A percentile compares a stretch with the other conserved stretches of the same genome.
phyloP scores from a whole-genome alignment of 768 basidiomycete species.

The Mycena sanguinolenta region DNA sequence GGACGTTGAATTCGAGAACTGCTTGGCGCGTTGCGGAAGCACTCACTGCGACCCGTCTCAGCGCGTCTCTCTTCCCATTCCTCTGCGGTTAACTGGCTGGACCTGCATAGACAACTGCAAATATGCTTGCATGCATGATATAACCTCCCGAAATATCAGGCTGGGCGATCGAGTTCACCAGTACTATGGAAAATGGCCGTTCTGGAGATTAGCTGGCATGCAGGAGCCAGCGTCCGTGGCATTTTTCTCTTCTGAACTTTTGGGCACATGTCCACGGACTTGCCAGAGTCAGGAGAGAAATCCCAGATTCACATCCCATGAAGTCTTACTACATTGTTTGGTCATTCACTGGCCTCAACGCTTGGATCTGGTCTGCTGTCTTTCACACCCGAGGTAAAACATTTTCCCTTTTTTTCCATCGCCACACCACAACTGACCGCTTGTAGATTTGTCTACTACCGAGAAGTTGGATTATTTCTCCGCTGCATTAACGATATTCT shows the following conservation, averaged over 20 bases:
- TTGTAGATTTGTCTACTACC: slow-evolving; percentile 81
- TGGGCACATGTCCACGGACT: slow-evolving; percentile 78
- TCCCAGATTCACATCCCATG: slow-evolving; percentile 77
- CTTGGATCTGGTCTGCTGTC: slow-evolving; percentile 92
- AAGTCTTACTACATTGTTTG: slow-evolving; percentile 74
- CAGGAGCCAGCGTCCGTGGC: slow-evolving; percentile 95
- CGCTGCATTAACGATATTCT: slow-evolving; percentile 87
- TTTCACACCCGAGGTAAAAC: slow-evolving; percentile 92
- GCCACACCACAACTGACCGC: slow-evolving; percentile 4
- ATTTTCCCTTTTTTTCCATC: slow-evolving; percentile 12
- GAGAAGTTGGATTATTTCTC: slow-evolving; percentile 97
- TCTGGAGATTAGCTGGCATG: slow-evolving; percentile 88
- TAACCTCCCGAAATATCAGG: slow-evolving; percentile 70
- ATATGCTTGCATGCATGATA: slow-evolving; percentile 88
- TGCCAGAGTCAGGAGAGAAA: slow-evolving; percentile 55
- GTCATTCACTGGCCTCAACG: slow-evolving; percentile 82
- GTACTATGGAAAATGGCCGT: slow-evolving; percentile 98
- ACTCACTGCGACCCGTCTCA: slow-evolving; percentile 56
- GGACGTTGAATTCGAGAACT: slow-evolving; percentile 64
- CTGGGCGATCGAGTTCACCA: slow-evolving; percentile 69
- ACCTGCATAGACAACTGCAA: slow-evolving; percentile 89
- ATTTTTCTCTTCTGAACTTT: slow-evolving; percentile 91
- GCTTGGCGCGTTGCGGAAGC: slow-evolving; percentile 60
- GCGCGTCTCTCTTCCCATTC: slow-evolving; percentile 57
- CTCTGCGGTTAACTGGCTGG: slow-evolving; percentile 84